Evolutionary conservation across 176 grass and related monocot genomes (phyloP).

Genomic region (Zizania latifolia): DNA sequence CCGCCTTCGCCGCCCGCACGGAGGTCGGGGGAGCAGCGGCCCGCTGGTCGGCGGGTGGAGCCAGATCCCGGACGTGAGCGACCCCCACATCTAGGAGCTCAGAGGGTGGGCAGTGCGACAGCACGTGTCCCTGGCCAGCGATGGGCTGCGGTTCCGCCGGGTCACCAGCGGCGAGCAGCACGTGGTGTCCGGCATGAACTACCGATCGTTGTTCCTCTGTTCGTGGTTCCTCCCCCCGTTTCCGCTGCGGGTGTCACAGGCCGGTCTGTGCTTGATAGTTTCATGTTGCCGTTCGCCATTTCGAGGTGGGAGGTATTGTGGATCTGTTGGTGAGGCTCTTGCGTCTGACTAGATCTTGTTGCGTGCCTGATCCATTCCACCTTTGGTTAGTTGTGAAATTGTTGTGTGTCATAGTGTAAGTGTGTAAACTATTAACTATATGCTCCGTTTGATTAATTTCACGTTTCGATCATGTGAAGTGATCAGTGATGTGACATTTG

Average conservation of each 20-base stretch:
- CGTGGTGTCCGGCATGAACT: constrained; percentile 45
- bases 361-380: neutral
- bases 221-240: neutral
- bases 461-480: neutral
- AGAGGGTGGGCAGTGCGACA: constrained; percentile 31
- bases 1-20: neutral
- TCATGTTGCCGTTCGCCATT: neutral
- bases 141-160: constrained; percentile 3
- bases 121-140: neutral
- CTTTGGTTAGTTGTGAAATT: neutral
- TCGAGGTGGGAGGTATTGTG: neutral
- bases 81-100: constrained; percentile 24
- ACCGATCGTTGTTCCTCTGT: constrained; percentile 17
- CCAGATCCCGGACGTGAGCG: constrained; percentile 17
- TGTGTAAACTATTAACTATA: too few species aligned
- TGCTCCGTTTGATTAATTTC: neutral
- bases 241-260: neutral
- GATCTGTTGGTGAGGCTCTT: neutral
- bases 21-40: neutral
- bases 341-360: neutral
- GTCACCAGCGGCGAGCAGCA: constrained; percentile 40
- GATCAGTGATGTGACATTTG: neutral
- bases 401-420: too few species aligned
- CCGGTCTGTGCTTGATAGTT: neutral
- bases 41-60: constrained; percentile 16